Evolutionary conservation across 805 yeast genomes (phyloP).

Genomic region (Saccharomycopsis sp.): DNA sequence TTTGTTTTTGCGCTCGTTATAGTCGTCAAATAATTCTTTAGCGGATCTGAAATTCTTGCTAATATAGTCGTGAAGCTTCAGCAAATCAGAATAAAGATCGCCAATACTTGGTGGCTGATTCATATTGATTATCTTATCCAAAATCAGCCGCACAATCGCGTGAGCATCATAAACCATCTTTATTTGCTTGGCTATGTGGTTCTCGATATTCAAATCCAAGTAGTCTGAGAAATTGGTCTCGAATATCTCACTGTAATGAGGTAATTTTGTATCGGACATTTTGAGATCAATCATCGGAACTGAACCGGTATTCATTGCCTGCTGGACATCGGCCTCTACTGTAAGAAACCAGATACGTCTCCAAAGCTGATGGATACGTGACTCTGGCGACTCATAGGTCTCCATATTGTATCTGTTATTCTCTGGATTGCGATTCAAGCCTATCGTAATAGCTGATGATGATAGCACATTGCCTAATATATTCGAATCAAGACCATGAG

Average conservation of each 20-base stretch:
- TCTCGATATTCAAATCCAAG: constrained; percentile 19
- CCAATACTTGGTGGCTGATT: constrained; percentile 22
- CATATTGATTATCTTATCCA: constrained; percentile 24
- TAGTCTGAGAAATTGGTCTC: constrained; percentile 9
- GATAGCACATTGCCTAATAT: constrained; percentile 32
- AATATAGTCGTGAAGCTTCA: constrained; percentile 13
- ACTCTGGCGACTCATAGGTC: constrained; percentile 1
- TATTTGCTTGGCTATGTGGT: constrained; percentile 11
- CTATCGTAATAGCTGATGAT: constrained; percentile 39
- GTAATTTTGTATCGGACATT: constrained; percentile 13
- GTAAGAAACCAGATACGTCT: constrained; percentile 35
- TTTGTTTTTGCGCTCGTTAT: not conserved
- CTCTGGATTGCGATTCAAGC: constrained; percentile 38
- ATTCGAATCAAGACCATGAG: constrained; percentile 36
- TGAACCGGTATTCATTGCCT: constrained; percentile 9
- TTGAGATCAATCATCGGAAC: constrained; percentile 3
- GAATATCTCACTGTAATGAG: constrained; percentile 7
- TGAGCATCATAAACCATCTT: constrained; percentile 5
- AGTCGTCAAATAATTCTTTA: constrained; percentile 6
- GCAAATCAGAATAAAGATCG: constrained; percentile 24
- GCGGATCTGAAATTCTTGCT: not conserved
- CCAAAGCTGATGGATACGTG: constrained; percentile 30
- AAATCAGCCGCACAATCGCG: constrained; percentile 18
- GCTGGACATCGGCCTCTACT: constrained; percentile 29
- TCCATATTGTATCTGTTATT: constrained; percentile 5